These are phyloP conservation scores for Sarocladium oryzae DNA, from an alignment of 2,329 filamentous ascomycete genomes.

Conservation along the genomic window DNA sequence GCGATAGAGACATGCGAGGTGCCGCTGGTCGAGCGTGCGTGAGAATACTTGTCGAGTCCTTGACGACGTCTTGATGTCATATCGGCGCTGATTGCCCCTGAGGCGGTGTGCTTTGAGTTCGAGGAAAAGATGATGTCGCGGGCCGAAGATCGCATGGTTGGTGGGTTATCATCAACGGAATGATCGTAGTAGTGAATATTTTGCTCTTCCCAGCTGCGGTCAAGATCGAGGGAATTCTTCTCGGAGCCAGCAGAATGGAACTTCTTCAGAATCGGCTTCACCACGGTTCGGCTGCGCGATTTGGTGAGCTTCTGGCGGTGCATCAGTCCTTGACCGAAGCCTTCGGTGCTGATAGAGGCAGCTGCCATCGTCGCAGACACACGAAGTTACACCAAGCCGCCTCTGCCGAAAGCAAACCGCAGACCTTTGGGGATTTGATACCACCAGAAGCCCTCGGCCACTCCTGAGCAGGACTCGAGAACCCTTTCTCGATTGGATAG, in stretches of 20 bases:
- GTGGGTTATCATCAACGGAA: conserved; percentile 17
- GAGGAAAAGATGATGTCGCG: conserved; percentile 43
- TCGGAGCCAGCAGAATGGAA: conserved; percentile 42
- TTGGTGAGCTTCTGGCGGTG: conserved; percentile 30
- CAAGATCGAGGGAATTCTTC: conserved; percentile 56
- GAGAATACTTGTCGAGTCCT: conserved; percentile 36
- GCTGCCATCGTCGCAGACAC: conserved; percentile 7
- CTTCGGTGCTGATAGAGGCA: conserved; percentile 25
- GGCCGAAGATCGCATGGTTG: conserved; percentile 14
- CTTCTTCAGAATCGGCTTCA: conserved; percentile 60
- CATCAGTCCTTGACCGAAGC: conserved; percentile 12
- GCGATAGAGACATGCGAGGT: conserved; percentile 51
- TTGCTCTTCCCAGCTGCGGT: conserved; percentile 54
- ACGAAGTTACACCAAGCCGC: neutral
- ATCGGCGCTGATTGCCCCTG: neutral
- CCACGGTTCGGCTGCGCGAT: conserved; percentile 38
- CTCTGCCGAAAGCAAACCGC: neutral
- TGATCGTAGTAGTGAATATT: conserved; percentile 21
- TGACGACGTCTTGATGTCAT: neutral
- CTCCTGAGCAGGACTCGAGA: neutral
- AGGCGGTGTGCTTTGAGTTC: conserved; percentile 14
- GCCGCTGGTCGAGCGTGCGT: conserved; percentile 53
- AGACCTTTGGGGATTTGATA: neutral
- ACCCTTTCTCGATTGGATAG: conserved; percentile 3
- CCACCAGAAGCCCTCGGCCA: conserved; percentile 3